Evolutionary conservation across 2,329 filamentous ascomycete genomes (phyloP).

Genomic region (Phyllosticta citriasiana): DNA sequence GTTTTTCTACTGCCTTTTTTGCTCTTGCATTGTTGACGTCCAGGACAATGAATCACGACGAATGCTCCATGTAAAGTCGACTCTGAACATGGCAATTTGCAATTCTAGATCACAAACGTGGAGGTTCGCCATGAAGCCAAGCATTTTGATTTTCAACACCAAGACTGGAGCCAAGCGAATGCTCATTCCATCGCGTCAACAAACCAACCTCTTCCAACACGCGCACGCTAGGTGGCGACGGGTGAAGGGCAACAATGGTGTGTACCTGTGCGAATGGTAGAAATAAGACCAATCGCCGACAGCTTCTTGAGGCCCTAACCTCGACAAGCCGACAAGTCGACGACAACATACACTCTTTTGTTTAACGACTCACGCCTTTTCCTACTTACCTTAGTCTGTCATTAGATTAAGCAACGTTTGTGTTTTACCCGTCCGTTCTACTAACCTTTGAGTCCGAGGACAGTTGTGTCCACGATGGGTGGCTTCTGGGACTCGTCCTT

Average conservation of each 20-base stretch:
- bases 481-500: not conserved
- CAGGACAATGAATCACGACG: not conserved
- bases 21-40: not conserved
- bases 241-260: not conserved
- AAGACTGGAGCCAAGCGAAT: not conserved
- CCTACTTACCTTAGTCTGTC: not conserved
- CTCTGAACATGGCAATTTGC: not conserved
- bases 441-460: not conserved
- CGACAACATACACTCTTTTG: not conserved
- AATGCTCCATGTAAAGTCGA: not conserved
- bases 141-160: constrained; percentile 6
- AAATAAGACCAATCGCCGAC: not conserved
- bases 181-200: constrained; percentile 10
- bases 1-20: not conserved
- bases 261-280: not conserved
- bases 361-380: not conserved
- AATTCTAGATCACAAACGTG: too few species aligned
- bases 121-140: constrained; percentile 4
- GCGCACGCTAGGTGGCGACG: not conserved
- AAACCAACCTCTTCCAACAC: not conserved
- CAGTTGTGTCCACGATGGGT: constrained; percentile 1
- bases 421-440: not conserved
- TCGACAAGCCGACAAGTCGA: not conserved
- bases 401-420: not conserved
- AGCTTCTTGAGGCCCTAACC: not conserved